A percentile compares a stretch with the other conserved stretches of the same genome.
Conservation (phyloP, 805 yeast genomes). For the baker's yeast (Saccharomyces cerevisiae) region DNA sequence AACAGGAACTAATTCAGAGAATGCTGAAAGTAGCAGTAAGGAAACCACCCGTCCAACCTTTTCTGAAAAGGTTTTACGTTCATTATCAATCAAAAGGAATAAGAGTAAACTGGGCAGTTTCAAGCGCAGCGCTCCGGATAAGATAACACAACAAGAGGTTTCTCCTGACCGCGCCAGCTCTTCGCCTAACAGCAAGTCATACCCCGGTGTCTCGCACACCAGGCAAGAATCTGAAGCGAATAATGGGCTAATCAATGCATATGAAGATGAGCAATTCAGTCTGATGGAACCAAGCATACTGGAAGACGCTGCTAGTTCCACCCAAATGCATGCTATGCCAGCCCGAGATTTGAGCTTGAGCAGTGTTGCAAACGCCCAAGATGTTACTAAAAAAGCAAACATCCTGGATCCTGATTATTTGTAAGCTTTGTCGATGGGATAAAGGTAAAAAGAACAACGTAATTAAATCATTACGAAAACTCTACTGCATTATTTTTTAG, state of each 20-base stretch:
- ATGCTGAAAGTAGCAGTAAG: slow-evolving; percentile 9
- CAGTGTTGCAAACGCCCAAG: slow-evolving; percentile 8
- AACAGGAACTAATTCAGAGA: slow-evolving; percentile 7
- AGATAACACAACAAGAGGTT: background rate
- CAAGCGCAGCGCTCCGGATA: background rate
- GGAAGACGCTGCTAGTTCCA: slow-evolving; percentile 3
- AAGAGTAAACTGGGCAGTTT: background rate
- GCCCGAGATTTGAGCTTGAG: slow-evolving; percentile 18
- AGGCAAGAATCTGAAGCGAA: slow-evolving; percentile 25
- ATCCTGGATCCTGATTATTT: slow-evolving; percentile 6
- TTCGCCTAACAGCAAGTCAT: slow-evolving; percentile 11
- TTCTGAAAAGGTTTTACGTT: slow-evolving; percentile 18
- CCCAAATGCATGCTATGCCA: slow-evolving; percentile 6
- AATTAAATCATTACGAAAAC: background rate
- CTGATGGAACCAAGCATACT: slow-evolving; percentile 8
- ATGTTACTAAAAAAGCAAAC: slow-evolving; percentile 11
- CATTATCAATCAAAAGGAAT: slow-evolving; percentile 14
- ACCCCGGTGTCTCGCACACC: slow-evolving; percentile 18
- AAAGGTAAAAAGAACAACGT: background rate
- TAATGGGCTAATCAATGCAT: slow-evolving; percentile 24
- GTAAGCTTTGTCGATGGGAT: background rate
- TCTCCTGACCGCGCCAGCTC: background rate
- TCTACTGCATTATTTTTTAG: background rate
- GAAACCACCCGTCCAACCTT: slow-evolving; percentile 10
- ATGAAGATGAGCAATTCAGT: slow-evolving; percentile 13